Percentiles rank a stretch among this genome's conserved stretches.
Conservation (phyloP, 2,329 filamentous ascomycete genomes). For the Pestalotiopsis sp. region DNA sequence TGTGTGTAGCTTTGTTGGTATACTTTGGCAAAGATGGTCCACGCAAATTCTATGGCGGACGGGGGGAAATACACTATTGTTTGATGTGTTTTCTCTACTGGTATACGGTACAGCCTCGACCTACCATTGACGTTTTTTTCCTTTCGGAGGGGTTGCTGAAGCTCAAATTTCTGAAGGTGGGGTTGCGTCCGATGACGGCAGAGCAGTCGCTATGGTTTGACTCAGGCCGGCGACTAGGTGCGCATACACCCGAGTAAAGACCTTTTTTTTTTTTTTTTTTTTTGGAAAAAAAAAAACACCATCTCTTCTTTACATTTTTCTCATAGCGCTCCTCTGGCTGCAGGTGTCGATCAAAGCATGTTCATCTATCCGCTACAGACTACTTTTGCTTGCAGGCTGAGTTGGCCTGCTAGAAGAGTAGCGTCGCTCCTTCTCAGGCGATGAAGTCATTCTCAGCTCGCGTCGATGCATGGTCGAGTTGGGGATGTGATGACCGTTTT, state of each 20-base stretch:
- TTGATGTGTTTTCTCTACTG: not conserved
- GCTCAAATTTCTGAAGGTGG: conserved; percentile 6
- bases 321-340: not conserved
- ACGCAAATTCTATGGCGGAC: conserved; percentile 4
- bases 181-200: conserved; percentile 10
- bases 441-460: not conserved
- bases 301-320: not conserved
- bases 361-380: not conserved
- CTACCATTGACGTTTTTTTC: not conserved
- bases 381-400: not conserved
- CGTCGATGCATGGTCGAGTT: not conserved
- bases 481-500: not conserved
- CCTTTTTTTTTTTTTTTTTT: not conserved
- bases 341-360: not conserved
- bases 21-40: not conserved
- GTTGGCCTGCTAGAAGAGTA: not conserved
- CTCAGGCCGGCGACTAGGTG: not conserved
- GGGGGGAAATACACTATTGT: not conserved
- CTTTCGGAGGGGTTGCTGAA: not conserved
- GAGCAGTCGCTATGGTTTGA: not conserved
- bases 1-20: not conserved
- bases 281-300: not conserved
- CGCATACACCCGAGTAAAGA: not conserved
- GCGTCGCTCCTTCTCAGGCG: not conserved
- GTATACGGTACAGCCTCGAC: not conserved